Conservation (phyloP, 2,329 filamentous ascomycete species). For the Lachnellula willkommii region DNA sequence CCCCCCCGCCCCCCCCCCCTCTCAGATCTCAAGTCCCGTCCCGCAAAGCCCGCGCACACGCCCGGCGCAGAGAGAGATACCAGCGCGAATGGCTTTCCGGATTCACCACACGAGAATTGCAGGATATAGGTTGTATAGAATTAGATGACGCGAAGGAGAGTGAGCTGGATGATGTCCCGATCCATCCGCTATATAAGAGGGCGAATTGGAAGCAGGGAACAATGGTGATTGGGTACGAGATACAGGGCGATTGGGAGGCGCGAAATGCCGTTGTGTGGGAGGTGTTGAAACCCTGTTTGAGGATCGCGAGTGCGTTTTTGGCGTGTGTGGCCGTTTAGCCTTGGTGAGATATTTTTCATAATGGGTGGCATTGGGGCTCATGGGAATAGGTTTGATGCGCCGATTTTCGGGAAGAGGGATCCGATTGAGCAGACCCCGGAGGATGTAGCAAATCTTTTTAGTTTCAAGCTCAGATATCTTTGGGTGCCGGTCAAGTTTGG, state of each 20-base stretch:
- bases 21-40: not conserved
- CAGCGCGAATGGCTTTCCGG: not conserved
- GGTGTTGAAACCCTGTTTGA: not conserved
- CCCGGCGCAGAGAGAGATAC: not conserved
- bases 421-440: too few species aligned
- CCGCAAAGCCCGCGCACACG: not conserved
- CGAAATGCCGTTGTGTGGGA: not conserved
- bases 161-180: not conserved
- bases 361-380: too few species aligned
- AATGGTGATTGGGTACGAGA: not conserved
- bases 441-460: too few species aligned
- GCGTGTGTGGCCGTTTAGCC: not conserved
- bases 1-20: not conserved
- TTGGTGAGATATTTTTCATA: not conserved
- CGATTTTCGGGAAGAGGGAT: too few species aligned
- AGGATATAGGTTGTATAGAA: not conserved
- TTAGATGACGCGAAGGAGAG: not conserved
- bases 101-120: not conserved
- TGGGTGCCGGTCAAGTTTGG: too few species aligned
- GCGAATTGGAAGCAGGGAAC: not conserved
- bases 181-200: not conserved
- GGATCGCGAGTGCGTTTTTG: not conserved
- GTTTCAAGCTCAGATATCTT: too few species aligned
- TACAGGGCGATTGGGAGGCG: not conserved
- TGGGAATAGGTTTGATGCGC: too few species aligned